Evolutionary conservation across 768 basidiomycete genomes (phyloP).

Genomic region (Collybiopsis luxurians): DNA sequence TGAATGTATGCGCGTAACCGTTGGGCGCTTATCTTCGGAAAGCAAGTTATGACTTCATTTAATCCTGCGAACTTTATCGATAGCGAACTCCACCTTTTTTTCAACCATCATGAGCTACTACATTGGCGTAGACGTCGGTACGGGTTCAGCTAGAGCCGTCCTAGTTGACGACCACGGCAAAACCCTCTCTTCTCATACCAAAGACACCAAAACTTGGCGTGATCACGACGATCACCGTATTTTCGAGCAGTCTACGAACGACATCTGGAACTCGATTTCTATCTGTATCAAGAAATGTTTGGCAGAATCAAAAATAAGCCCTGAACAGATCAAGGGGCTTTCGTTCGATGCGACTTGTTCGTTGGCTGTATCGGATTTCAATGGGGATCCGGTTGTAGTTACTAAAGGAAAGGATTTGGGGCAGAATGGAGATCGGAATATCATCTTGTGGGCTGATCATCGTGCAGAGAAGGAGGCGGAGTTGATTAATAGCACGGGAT

Average conservation of each 20-base stretch:
- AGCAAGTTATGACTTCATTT: background rate
- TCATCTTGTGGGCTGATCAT: constrained; percentile 97
- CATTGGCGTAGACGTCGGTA: constrained; percentile 85
- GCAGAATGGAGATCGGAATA: constrained; percentile 69
- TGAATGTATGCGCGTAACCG: too few relatives aligned
- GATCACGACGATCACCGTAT: constrained; percentile 83
- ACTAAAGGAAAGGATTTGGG: constrained; percentile 68
- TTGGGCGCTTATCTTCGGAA: background rate
- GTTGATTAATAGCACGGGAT: constrained; percentile 81
- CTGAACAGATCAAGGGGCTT: constrained; percentile 73
- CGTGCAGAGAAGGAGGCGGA: constrained; percentile 91
- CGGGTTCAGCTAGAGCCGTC: constrained; percentile 88
- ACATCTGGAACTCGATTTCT: constrained; percentile 81
- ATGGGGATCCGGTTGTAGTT: constrained; percentile 73
- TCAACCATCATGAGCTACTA: constrained; percentile 39
- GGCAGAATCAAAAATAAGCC: constrained; percentile 48
- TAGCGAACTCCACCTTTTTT: background rate
- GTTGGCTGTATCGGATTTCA: constrained; percentile 75
- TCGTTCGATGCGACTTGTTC: constrained; percentile 98
- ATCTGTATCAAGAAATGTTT: constrained; percentile 64
- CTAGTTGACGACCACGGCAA: constrained; percentile 69
- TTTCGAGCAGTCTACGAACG: constrained; percentile 91
- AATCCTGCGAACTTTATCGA: background rate
- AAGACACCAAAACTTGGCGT: constrained; percentile 83
- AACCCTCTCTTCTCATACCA: constrained; percentile 74